Evolutionary conservation across 192 early-diverging fungal species (phyloP).

Genomic region (Gonapodya prolifera): DNA sequence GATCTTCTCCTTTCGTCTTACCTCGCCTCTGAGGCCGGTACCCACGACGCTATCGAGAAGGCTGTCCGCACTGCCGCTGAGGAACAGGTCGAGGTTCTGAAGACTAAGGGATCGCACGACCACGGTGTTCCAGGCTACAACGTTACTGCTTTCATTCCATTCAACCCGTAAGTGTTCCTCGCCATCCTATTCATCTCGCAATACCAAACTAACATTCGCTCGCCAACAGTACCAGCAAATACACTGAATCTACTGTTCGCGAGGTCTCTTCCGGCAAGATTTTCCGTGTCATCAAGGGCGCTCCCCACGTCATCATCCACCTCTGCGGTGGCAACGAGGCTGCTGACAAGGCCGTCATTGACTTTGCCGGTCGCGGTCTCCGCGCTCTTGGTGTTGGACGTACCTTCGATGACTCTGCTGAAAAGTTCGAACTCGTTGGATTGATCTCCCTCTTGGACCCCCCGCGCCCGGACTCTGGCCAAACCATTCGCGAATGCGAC

Average conservation of each 20-base stretch:
- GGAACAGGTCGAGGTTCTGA: slow-evolving; percentile 57
- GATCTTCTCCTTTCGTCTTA: slow-evolving; percentile 72
- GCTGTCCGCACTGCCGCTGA: slow-evolving; percentile 75
- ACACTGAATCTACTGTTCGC: slow-evolving; percentile 77
- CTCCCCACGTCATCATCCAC: slow-evolving; percentile 81
- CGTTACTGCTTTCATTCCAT: slow-evolving; percentile 79
- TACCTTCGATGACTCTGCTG: slow-evolving; percentile 49
- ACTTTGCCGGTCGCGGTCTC: slow-evolving; percentile 74
- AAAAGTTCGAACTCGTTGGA: slow-evolving; percentile 67
- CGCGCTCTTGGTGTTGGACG: slow-evolving; percentile 89
- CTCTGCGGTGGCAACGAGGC: slow-evolving; percentile 67
- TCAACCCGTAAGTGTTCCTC: slow-evolving; percentile 84
- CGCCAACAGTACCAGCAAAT: slow-evolving; percentile 71
- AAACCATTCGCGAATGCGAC: slow-evolving; percentile 74
- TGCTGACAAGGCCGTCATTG: slow-evolving; percentile 68
- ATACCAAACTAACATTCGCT: no score
- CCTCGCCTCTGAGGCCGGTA: slow-evolving; percentile 70
- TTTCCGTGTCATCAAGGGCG: slow-evolving; percentile 88
- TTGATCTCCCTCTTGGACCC: slow-evolving; percentile 87
- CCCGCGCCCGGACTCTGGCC: slow-evolving; percentile 71
- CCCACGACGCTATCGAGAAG: slow-evolving; percentile 78
- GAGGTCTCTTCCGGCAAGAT: slow-evolving; percentile 54
- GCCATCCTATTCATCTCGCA: no score
- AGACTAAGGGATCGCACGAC: slow-evolving; percentile 28
- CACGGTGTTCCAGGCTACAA: slow-evolving; percentile 87